These are phyloP conservation scores for Nicotiana noctiflora DNA, from an alignment of 257 asterid genomes.

Conservation along the genomic window DNA sequence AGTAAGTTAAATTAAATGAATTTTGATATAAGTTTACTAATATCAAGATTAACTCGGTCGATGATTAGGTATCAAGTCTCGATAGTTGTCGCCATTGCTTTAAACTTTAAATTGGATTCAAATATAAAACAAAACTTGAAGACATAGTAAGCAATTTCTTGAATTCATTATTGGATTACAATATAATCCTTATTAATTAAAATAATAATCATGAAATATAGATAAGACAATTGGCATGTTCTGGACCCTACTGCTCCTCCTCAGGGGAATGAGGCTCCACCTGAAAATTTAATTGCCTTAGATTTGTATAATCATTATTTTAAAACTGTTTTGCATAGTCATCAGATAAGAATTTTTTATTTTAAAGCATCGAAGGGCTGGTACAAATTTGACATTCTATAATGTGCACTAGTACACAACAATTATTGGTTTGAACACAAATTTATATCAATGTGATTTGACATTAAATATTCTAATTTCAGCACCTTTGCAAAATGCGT, in stretches of 20 bases:
- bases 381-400: neutral
- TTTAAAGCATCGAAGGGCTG: neutral
- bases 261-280: neutral
- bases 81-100: neutral
- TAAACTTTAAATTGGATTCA: neutral
- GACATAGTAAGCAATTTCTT: neutral
- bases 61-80: neutral
- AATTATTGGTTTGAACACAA: no score
- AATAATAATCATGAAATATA: neutral
- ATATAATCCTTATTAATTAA: neutral
- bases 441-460: no score
- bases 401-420: neutral
- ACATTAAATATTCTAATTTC: neutral
- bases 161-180: neutral
- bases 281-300: neutral
- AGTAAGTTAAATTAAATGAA: neutral
- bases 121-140: constrained; percentile 1
- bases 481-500: no score
- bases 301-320: neutral
- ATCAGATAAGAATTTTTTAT: neutral
- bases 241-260: constrained; percentile 21
- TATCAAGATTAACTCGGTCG: neutral
- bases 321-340: neutral
- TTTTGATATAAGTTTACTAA: neutral
- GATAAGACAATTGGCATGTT: constrained; percentile 10